These are phyloP conservation scores for Globisporangium irregulare DNA, from an alignment of 352 stramenopile species.

Conservation along the genomic window DNA sequence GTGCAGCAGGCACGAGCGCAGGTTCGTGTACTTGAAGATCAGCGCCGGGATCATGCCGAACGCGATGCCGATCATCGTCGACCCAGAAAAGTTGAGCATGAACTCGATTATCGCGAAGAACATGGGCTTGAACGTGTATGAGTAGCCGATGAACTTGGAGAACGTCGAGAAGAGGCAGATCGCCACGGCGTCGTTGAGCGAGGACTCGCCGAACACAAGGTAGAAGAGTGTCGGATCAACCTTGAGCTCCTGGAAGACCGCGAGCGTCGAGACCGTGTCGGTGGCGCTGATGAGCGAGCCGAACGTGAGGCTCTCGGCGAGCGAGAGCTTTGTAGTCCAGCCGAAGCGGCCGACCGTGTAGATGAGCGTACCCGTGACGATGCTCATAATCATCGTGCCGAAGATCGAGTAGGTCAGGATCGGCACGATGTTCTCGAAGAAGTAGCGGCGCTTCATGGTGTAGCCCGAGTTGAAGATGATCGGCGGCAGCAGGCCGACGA, in stretches of 20 bases:
- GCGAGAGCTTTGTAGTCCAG: constrained; percentile 69
- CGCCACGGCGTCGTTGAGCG: constrained; percentile 92
- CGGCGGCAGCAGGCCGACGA: constrained; percentile 89
- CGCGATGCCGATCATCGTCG: constrained; percentile 83
- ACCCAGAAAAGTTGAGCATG: constrained; percentile 84
- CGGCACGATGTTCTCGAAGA: constrained; percentile 89
- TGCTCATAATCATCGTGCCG: constrained; percentile 88
- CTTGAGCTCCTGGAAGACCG: constrained; percentile 89
- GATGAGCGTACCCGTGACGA: constrained; percentile 80
- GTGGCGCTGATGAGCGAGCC: constrained; percentile 91
- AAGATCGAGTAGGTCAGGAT: constrained; percentile 90
- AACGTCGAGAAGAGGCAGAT: constrained; percentile 94
- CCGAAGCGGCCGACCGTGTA: constrained; percentile 64
- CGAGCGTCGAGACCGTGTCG: constrained; percentile 91
- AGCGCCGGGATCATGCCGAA: constrained; percentile 82
- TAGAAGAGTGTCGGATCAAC: constrained; percentile 93
- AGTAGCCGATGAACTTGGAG: constrained; percentile 89
- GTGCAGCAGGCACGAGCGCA: constrained; percentile 81
- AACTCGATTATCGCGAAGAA: constrained; percentile 88
- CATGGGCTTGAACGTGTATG: constrained; percentile 76
- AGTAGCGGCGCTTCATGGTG: constrained; percentile 90
- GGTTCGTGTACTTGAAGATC: constrained; percentile 90
- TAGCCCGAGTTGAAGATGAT: constrained; percentile 96
- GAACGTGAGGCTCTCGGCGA: constrained; percentile 90
- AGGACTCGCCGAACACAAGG: constrained; percentile 94